Evolutionary conservation across 2,329 filamentous ascomycete species (phyloP), one percentile per base, ranked within the genome.

Genomic region (Claviceps sp.): DNA sequence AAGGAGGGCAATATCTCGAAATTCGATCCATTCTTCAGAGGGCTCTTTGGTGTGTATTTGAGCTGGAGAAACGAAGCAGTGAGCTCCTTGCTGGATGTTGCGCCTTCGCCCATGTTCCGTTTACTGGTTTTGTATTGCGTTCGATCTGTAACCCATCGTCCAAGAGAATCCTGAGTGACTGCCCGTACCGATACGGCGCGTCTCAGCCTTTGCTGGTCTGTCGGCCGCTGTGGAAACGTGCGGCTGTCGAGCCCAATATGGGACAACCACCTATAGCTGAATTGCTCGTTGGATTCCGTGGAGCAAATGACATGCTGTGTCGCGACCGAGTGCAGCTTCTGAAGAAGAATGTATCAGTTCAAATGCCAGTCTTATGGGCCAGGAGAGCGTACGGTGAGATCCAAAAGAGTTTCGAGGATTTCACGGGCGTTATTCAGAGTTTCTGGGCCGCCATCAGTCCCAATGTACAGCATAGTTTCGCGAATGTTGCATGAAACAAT

Each of bases 381-480:
- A 38, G 22, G 22, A 22, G 9, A 9, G 20, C 51, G 44, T 50
- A 54, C 53, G 8, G 60, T 49, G 2, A 48, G 36, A 3, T 55
- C 17, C 22, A 61, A 53, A 3, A 54, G 55, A 34, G 37, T 50
- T 16, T 60, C 54, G 3, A 66, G 57, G 13, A 55, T 36, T 17
- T 16, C 4, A 6, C 14, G 48, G 4, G 56, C 53, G 4, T 54
- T 50, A 4, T 55, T 22, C 14, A 66, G 11, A 7, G 45, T 40
- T 5, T 50, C 34, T 16, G 22, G 13, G 6, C 50, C 47, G 2
- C 50, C 13, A 5, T 54, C 36, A 2, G 60, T 60, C 2, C 60
- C 64, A 9, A 67, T 55, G 14, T 67, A 67, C 2, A 66, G 8
- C 9, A 62, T 22, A 9, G 59, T 58, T 1, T 57, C 56, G 17